Conservation (phyloP, 768 basidiomycete species). For the Mycena sanguinolenta region DNA sequence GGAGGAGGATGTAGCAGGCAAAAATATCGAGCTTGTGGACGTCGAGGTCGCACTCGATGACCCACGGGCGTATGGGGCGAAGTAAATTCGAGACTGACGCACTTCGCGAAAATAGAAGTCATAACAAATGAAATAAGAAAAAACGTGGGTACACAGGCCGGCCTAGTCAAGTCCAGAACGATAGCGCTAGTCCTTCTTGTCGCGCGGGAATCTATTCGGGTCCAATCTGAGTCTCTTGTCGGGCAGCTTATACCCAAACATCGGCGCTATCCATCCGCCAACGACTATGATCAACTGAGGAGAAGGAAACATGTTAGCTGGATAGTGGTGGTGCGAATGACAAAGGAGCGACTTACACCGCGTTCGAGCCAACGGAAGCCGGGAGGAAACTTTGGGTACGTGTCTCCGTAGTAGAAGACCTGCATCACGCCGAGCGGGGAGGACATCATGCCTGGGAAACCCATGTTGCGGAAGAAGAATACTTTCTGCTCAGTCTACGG, state of each 20-base stretch:
- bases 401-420: slow-evolving; percentile 21
- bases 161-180: not conserved
- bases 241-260: slow-evolving; percentile 6
- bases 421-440: slow-evolving; percentile 12
- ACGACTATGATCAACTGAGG: not conserved
- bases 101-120: not conserved
- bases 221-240: not conserved
- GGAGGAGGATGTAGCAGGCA: too few relatives aligned
- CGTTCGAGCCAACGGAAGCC: slow-evolving; percentile 8
- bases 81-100: too few relatives aligned
- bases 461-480: slow-evolving; percentile 22
- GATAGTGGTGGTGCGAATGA: not conserved
- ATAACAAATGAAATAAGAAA: not conserved
- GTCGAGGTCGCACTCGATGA: too few relatives aligned
- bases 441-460: not conserved
- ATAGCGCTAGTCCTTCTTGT: not conserved
- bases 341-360: not conserved
- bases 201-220: not conserved
- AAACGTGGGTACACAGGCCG: not conserved
- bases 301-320: not conserved
- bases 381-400: slow-evolving; percentile 15
- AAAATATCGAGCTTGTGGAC: too few relatives aligned
- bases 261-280: not conserved
- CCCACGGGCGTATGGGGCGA: too few relatives aligned
- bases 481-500: not conserved